A percentile compares a stretch with the other conserved stretches of the same genome.
Evolutionary conservation across 352 stramenopile genomes (phyloP).

Genomic region (Thalassiosira ordinaria): DNA sequence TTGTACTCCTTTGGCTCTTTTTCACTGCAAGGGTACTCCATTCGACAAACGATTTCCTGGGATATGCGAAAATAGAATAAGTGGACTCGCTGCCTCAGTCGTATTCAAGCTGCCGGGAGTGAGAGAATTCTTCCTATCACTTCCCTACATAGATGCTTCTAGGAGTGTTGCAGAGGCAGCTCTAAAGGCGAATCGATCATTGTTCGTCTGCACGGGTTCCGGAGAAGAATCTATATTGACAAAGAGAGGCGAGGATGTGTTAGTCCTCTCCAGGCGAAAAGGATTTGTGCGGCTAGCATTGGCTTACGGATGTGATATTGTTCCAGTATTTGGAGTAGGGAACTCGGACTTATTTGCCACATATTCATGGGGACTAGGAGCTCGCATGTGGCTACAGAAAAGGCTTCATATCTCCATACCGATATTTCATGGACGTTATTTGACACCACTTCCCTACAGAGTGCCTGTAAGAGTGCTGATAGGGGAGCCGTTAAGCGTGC

Average conservation of each 20-base stretch:
- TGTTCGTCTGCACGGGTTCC: constrained; percentile 65
- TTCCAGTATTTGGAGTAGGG: constrained; percentile 65
- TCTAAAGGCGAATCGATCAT: constrained; percentile 37
- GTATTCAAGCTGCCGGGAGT: constrained; percentile 69
- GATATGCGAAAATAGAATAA: constrained; percentile 50
- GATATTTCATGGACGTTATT: constrained; percentile 64
- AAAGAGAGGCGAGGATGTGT: constrained; percentile 47
- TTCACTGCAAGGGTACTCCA: constrained; percentile 37
- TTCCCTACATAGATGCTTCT: constrained; percentile 66
- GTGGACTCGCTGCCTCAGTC: constrained; percentile 59
- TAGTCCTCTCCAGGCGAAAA: constrained; percentile 66
- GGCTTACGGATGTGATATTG: constrained; percentile 46
- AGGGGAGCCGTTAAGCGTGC: constrained; percentile 53
- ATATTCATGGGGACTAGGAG: constrained; percentile 5
- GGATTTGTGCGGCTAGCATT: constrained; percentile 73
- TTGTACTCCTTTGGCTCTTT: constrained; percentile 51
- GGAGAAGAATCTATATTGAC: constrained; percentile 69
- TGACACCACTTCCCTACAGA: constrained; percentile 58
- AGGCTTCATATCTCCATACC: constrained; percentile 59
- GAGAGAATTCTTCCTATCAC: constrained; percentile 63
- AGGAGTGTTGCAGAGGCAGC: constrained; percentile 35
- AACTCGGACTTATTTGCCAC: constrained; percentile 59
- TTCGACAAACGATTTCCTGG: constrained; percentile 62
- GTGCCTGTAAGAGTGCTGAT: constrained; percentile 54
- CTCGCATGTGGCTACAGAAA: constrained; percentile 57